Conservation (phyloP, 306 rosid genomes). For the Cicer arietinum region DNA sequence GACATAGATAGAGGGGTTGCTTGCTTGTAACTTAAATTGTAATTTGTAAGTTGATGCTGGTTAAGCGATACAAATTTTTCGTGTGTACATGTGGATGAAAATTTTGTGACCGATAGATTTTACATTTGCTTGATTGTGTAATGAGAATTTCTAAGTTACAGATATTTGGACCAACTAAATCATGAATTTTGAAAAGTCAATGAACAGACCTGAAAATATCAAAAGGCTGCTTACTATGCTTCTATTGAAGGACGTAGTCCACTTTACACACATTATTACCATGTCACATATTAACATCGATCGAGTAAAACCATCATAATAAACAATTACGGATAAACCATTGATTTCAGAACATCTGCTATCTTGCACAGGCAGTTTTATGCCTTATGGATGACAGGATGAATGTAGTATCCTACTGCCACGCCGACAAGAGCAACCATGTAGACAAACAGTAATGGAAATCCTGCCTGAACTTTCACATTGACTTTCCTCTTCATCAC, state of each 20-base stretch:
- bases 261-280: conserved; percentile 52
- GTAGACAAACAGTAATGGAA: conserved; percentile 76
- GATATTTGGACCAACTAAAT: background rate
- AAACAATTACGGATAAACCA: conserved; percentile 48
- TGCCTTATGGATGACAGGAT: conserved; percentile 50
- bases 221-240: conserved; percentile 29
- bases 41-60: conserved; percentile 42
- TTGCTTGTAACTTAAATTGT: conserved; percentile 42
- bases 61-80: conserved; percentile 46
- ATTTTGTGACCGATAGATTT: conserved; percentile 9
- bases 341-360: conserved; percentile 16
- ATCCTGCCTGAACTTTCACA: conserved; percentile 63
- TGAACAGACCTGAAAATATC: conserved; percentile 17
- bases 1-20: conserved; percentile 40
- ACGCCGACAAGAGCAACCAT: conserved; percentile 73
- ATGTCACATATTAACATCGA: conserved; percentile 49
- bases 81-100: conserved; percentile 40
- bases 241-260: conserved; percentile 37
- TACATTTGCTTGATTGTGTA: conserved; percentile 35
- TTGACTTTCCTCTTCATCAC: conserved; percentile 58
- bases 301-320: conserved; percentile 44
- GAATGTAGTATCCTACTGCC: conserved; percentile 71
- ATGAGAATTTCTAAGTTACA: background rate
- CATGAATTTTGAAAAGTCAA: background rate
- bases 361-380: conserved; percentile 31